Evolutionary conservation across 2,329 filamentous ascomycete species (phyloP).

Genomic region (Neurospora sp.): DNA sequence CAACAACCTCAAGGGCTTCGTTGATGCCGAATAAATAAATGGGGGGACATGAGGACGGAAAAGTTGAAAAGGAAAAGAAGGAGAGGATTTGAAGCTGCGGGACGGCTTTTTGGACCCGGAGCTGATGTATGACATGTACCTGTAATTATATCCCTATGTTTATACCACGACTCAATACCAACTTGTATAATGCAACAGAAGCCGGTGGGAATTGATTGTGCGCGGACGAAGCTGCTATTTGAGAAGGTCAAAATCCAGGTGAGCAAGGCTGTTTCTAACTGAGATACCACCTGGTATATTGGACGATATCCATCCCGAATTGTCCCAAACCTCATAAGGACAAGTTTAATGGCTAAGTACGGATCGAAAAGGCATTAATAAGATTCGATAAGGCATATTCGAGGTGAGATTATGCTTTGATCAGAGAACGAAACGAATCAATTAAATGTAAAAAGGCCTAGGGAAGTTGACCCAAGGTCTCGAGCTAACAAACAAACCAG

Average conservation of each 20-base stretch:
- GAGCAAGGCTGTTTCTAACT: not conserved
- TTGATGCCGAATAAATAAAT: slow-evolving; percentile 51
- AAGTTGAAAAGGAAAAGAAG: not conserved
- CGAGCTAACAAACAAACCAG: too few species aligned
- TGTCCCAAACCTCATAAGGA: too few species aligned
- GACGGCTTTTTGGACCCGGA: not conserved
- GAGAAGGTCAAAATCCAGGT: not conserved
- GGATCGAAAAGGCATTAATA: too few species aligned
- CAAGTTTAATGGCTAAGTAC: too few species aligned
- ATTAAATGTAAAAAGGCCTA: too few species aligned
- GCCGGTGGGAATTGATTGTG: not conserved
- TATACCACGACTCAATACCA: not conserved
- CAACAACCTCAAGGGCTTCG: slow-evolving; percentile 74
- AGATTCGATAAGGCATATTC: too few species aligned
- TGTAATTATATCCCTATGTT: not conserved
- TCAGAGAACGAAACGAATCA: too few species aligned
- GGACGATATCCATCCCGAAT: too few species aligned
- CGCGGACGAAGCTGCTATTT: not conserved
- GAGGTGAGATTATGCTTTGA: too few species aligned
- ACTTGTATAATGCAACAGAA: not conserved
- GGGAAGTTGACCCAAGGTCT: too few species aligned
- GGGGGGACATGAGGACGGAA: slow-evolving; percentile 1
- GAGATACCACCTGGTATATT: not conserved
- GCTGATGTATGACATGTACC: not conserved
- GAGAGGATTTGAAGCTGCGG: not conserved